Evolutionary conservation across 495 filamentous ascomycete species (phyloP), one percentile per base, ranked within the genome.

Genomic region (Tetracladium setigerum): DNA sequence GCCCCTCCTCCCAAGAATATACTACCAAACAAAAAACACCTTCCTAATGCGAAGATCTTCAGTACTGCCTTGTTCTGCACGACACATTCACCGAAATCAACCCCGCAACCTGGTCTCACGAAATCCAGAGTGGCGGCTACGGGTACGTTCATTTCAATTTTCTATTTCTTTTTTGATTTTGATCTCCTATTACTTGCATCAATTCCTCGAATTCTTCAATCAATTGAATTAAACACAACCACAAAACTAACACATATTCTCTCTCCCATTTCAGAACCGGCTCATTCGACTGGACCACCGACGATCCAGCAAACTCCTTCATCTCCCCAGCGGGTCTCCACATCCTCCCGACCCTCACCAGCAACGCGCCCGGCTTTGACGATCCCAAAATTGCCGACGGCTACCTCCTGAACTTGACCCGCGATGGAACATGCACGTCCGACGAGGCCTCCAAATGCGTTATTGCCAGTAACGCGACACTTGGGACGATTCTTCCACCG

Each of bases 341-440:
- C 37, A 74, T 74, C 37, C 62, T 71, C 8, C 70, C 69, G 2
- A 72, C 68, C 0, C 39, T 74, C 18, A 71, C 67, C 0, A 70
- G 45, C 32, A 65, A 66, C 35, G 55, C 61, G 0, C 50, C 44
- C 4, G 44, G 41, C 7, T 69, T 71, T 17, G 66, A 58, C 3
- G 43, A 39, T 4, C 63, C 57, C 11, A 59, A 70, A 48, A 31
- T 66, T 1, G 42, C 46, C 17, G 39, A 51, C 13, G 49, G 49
- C 4, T 58, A 58, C 50, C 57, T 60, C 0, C 56, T 71, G 19
- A 65, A 71, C 44, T 52, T 71, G 11, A 67, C 63, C 9, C 60
- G 55, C 4, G 56, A 44, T 19, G 65, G 63, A 27, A 52, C 54
- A 1, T 70, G 67, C 49, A 69, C 67, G 2, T 53, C 49, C 10